Evolutionary conservation across 345 rosid species (phyloP).

Genomic region (Isatis tinctoria): DNA sequence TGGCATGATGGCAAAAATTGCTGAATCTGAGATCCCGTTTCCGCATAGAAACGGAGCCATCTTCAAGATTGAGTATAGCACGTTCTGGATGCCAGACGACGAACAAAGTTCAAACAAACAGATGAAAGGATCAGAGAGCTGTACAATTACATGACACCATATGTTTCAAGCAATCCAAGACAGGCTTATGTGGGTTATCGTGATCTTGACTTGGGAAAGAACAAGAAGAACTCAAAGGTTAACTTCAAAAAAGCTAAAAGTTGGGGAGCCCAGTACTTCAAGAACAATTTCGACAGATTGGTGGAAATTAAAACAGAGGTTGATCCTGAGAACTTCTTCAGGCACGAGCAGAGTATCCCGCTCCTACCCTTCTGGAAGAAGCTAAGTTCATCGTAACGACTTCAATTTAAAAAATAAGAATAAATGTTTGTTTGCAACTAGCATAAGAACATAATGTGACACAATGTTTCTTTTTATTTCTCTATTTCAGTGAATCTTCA

Average conservation of each 20-base stretch:
- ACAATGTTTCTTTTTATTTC: too few relatives aligned
- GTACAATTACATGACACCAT: conserved; percentile 45
- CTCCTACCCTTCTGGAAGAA: background rate
- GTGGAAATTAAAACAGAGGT: conserved; percentile 26
- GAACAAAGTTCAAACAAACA: background rate
- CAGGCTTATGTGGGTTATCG: conserved; percentile 57
- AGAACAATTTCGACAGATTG: conserved; percentile 34
- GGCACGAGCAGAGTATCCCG: conserved; percentile 35
- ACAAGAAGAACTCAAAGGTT: conserved; percentile 16
- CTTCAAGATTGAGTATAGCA: background rate
- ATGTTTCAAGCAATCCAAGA: conserved; percentile 47
- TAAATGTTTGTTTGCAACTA: background rate
- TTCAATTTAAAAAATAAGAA: background rate
- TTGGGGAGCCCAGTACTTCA: conserved; percentile 42
- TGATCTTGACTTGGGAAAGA: conserved; percentile 64
- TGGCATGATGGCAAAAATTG: background rate
- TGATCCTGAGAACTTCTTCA: conserved; percentile 41
- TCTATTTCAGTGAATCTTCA: too few relatives aligned
- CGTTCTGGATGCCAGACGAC: background rate
- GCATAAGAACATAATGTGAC: too few relatives aligned
- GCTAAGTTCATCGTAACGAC: background rate
- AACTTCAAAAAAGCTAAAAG: conserved; percentile 34
- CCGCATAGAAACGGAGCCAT: background rate
- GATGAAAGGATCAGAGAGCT: conserved; percentile 31
- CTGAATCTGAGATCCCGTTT: background rate